Evolutionary conservation across 2,329 filamentous ascomycete species (phyloP).

Genomic region (Xylaria sp.): DNA sequence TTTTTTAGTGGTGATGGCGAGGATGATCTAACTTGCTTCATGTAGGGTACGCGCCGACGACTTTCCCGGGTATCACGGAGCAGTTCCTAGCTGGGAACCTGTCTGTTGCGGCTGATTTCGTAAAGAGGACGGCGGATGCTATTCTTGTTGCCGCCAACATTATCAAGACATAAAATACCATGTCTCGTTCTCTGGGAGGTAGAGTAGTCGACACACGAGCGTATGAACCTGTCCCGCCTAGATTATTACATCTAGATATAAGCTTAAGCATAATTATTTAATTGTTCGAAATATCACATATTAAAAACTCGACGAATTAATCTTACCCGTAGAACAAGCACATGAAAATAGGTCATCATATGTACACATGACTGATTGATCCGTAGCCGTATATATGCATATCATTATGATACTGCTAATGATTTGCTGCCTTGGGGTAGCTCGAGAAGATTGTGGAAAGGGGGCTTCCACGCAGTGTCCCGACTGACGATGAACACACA

Average conservation of each 20-base stretch:
- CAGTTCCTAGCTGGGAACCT: constrained; percentile 43
- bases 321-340: too few relatives aligned
- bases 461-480: too few relatives aligned
- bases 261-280: neutral
- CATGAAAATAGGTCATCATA: too few relatives aligned
- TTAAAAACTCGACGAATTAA: too few relatives aligned
- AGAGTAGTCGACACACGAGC: neutral
- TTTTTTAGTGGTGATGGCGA: too few relatives aligned
- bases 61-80: constrained; percentile 50
- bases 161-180: constrained; percentile 40
- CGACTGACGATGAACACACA: too few relatives aligned
- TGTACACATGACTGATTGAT: too few relatives aligned
- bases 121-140: constrained; percentile 46
- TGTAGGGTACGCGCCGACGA: constrained; percentile 49
- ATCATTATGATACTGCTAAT: neutral
- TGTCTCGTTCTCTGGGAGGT: too few relatives aligned
- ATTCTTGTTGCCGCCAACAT: constrained; percentile 45
- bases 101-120: constrained; percentile 46
- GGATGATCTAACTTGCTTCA: neutral
- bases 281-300: too few relatives aligned
- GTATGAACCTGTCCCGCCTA: neutral
- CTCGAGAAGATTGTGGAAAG: too few relatives aligned
- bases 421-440: neutral
- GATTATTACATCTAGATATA: too few relatives aligned
- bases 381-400: neutral